Evolutionary conservation across 495 filamentous ascomycete species (phyloP), one percentile per base, ranked within the genome.

Genomic region (Lichenothelia convexa): DNA sequence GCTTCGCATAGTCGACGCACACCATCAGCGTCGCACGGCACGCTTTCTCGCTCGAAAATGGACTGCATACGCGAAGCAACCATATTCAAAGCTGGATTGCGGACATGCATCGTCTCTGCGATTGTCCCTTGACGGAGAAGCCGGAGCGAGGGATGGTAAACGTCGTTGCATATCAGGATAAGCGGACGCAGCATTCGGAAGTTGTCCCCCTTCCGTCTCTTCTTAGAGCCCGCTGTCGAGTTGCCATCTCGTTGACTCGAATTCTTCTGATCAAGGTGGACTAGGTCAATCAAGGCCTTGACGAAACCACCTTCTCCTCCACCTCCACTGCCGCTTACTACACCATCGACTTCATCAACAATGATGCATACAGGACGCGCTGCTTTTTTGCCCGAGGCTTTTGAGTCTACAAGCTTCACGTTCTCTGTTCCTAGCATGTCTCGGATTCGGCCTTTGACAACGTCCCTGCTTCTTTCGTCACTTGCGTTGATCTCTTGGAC

Each of bases 261-360:
- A 44, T 92, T 92, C 59, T 78, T 87, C 50, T 92, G 78, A 49
- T 94, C 89, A 9, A 78, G 63, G 15, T 74, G 54, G 23, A 94
- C 73, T 1, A 97, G 65, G 42, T 94, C 89, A 39, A 95, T 80
- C 43, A 97, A 60, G 5, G 89, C 89, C 55, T 86, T 93, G 55
- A 95, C 75, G 44, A 97, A 97, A 2, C 89, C 89, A 17, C 84
- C 84, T 45, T 82, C 77, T 15, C 74, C 73, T 34, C 62, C 55
- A 33, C 73, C 75, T 18, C 79, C 77, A 39, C 73, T 73, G 13
- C 89, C 83, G 23, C 71, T 64, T 26, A 86, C 80, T 3, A 89
- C 87, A 30, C 89, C 89, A 50, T 97, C 89, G 4, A 94, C 87
- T 56, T 97, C 89, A 49, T 97, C 89, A 1, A 97, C 80, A 7